Base-by-base conservation (phyloP, 495 filamentous ascomycete species). In the Penicillium paxilli region DNA sequence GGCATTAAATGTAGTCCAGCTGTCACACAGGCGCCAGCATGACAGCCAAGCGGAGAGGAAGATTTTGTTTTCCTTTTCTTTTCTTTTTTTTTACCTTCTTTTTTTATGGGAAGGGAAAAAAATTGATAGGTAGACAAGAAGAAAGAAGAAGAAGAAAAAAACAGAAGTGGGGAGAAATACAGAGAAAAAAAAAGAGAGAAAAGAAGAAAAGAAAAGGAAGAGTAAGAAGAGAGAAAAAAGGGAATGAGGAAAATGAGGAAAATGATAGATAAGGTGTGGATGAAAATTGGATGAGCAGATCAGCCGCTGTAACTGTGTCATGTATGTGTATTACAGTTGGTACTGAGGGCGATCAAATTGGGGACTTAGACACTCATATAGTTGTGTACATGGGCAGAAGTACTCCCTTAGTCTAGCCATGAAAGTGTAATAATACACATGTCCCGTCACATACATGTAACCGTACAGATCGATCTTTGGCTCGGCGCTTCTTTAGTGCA, bases 1-100 rank as follows among this genome's bases (percentile, higher is more conserved):
- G 58, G 70, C 70, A 72, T 71, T 64, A 70, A 72, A 40, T 57
- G 65, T 65, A 64, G 61, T 68, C 57, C 67, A 71, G 70, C 65
- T 72, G 72, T 75, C 69, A 74, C 71, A 75, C 72, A 70, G 63
- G 59, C 65, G 68, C 60, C 68, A 72, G 68, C 72, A 69, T 72
- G 72, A 70, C 72, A 71, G 63, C 58, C 57, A 53, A 59, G 57
- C 52, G 30, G n/a, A 14, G 30, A 9, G n/a, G n/a, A 46, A 32
- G 48, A 38, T 57, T 30, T 38, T 57, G 56, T 48, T 44, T 47
- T 57, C 45, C 51, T 57, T 58, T 57, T 47, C 54, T 53, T 41
- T 42, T 40, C 19, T 24, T 54, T 59, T 24, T 42, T 30, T 37
- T 28, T 48, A 44, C 51, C 38, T 47, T 41, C 26, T 9, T 47